phyloP scores from a whole-genome alignment of 352 stramenopile species.

The Phytophthora brassicae region DNA sequence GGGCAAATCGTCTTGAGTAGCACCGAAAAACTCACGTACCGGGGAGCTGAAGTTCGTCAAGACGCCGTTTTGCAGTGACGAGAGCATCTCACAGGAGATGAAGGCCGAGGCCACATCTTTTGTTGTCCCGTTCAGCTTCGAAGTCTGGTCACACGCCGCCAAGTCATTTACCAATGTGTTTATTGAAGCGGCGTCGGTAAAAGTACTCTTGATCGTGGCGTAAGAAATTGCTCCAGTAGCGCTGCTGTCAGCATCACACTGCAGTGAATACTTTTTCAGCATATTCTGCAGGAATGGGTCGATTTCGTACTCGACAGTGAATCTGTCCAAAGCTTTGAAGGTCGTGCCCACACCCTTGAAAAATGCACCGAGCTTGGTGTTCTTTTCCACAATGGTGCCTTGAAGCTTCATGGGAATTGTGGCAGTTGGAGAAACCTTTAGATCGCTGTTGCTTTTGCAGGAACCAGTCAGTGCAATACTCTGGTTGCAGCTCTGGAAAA shows the following conservation, averaged over 20 bases:
- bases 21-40: conserved; percentile 57
- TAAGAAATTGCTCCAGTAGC: conserved; percentile 39
- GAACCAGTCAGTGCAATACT: conserved; percentile 35
- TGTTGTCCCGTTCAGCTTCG: conserved; percentile 39
- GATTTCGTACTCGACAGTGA: conserved; percentile 63
- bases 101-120: conserved; percentile 51
- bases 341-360: conserved; percentile 38
- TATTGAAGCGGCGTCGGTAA: conserved; percentile 48
- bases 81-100: conserved; percentile 67
- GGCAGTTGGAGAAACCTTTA: conserved; percentile 32
- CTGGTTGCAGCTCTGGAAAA: conserved; percentile 61
- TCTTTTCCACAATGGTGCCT: conserved; percentile 32
- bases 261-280: conserved; percentile 53
- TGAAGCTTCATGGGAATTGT: conserved; percentile 42
- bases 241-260: conserved; percentile 40
- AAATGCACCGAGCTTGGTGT: conserved; percentile 29
- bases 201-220: conserved; percentile 39
- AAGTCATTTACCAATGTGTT: conserved; percentile 53
- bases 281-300: conserved; percentile 56
- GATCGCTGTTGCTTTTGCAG: conserved; percentile 23
- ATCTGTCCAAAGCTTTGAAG: conserved; percentile 39
- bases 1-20: conserved; percentile 42
- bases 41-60: conserved; percentile 75
- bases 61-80: conserved; percentile 67
- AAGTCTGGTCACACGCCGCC: conserved; percentile 47